These are phyloP conservation scores for Wickerhamiella cacticola DNA, from an alignment of 805 yeast species.

Conservation along the genomic window DNA sequence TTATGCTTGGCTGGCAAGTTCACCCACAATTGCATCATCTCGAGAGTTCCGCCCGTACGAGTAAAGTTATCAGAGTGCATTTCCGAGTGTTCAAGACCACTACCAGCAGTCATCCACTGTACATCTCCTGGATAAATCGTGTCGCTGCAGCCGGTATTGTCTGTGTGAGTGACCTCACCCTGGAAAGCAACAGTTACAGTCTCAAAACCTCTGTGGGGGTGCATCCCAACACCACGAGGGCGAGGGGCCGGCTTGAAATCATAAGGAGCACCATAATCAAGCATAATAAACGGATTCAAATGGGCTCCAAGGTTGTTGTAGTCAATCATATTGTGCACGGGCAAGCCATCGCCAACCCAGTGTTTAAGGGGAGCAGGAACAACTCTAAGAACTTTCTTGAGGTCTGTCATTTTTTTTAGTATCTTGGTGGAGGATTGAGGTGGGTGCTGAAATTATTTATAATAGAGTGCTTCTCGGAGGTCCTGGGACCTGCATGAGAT, in stretches of 20 bases:
- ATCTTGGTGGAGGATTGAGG: too few species aligned
- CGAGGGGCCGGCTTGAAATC: conserved; percentile 12
- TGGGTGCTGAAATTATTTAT: too few species aligned
- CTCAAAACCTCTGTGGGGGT: conserved; percentile 73
- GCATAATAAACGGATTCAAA: conserved; percentile 16
- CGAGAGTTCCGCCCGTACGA: conserved; percentile 33
- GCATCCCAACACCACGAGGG: conserved; percentile 26
- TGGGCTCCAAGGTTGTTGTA: conserved; percentile 12
- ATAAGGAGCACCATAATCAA: conserved; percentile 15
- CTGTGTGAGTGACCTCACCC: conserved; percentile 67
- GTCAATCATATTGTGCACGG: conserved; percentile 13
- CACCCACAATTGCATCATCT: conserved; percentile 80
- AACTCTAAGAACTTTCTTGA: conserved; percentile 3
- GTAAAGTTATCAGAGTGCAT: conserved; percentile 33
- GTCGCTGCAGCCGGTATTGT: conserved; percentile 71
- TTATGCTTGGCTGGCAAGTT: conserved; percentile 59
- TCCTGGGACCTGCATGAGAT: too few species aligned
- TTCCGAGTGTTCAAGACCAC: conserved; percentile 73
- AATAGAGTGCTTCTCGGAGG: too few species aligned
- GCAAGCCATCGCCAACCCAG: conserved; percentile 17
- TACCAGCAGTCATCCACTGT: conserved; percentile 89
- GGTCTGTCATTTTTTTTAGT: not conserved
- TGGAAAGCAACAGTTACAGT: conserved; percentile 53
- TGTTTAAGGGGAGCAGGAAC: conserved; percentile 27
- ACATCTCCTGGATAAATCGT: conserved; percentile 66